Percentiles rank a stretch among this genome's conserved stretches.
These are phyloP conservation scores for Trametes polyzona DNA, from an alignment of 1,284 basidiomycete genomes.

Conservation along the genomic window DNA sequence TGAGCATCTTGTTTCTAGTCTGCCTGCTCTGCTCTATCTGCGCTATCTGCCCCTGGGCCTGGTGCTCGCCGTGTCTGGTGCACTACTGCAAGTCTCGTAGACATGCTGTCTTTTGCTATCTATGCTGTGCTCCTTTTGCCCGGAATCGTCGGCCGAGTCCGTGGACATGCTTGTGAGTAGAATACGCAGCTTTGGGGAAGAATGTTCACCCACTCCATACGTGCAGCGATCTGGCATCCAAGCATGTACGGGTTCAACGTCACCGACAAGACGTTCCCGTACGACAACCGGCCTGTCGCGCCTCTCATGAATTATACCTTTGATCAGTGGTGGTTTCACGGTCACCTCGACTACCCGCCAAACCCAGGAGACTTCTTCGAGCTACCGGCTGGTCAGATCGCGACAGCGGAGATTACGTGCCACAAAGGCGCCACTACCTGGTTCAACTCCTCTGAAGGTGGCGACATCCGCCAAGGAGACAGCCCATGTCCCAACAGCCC, in stretches of 20 bases:
- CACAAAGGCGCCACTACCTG: slow-evolving; percentile 59
- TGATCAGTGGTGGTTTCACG: slow-evolving; percentile 73
- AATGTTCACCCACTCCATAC: neutral
- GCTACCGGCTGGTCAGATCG: slow-evolving; percentile 55
- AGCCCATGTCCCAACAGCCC: slow-evolving; percentile 50
- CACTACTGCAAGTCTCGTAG: neutral
- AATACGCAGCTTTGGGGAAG: too few relatives aligned
- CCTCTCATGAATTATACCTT: slow-evolving; percentile 58
- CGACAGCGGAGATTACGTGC: slow-evolving; percentile 57
- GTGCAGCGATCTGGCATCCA: slow-evolving; percentile 35
- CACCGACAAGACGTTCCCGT: slow-evolving; percentile 47
- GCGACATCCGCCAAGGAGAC: slow-evolving; percentile 50
- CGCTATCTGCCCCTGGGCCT: slow-evolving; percentile 5
- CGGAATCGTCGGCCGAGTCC: neutral
- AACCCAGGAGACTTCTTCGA: slow-evolving; percentile 56
- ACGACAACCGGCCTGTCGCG: slow-evolving; percentile 58
- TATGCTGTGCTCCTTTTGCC: neutral
- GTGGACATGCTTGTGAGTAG: slow-evolving; percentile 16
- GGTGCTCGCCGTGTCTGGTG: slow-evolving; percentile 23
- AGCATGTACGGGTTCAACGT: slow-evolving; percentile 58
- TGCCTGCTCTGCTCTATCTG: neutral
- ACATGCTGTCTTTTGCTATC: slow-evolving; percentile 9
- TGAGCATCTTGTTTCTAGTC: neutral
- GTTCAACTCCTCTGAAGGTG: slow-evolving; percentile 49
- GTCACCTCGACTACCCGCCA: slow-evolving; percentile 59